phyloP scores from a whole-genome alignment of 2,329 filamentous ascomycete species.

The Exophiala xenobiotica region DNA sequence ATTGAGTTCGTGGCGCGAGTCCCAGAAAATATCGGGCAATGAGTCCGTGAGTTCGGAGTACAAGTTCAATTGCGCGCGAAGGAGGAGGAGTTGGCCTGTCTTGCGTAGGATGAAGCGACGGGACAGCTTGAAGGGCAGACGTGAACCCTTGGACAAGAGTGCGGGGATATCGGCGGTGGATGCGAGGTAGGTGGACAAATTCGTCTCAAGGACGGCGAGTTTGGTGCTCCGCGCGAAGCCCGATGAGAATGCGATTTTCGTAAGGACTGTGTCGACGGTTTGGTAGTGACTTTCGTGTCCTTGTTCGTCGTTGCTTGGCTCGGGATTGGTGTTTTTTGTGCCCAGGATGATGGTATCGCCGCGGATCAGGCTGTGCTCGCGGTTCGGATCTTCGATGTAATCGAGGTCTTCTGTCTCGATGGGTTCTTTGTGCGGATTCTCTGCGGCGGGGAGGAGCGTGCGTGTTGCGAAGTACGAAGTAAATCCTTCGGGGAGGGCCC shows the following conservation, averaged over 20 bases:
- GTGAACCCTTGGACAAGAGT: slow-evolving; percentile 67
- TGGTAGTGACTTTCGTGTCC: slow-evolving; percentile 33
- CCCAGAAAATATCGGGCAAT: slow-evolving; percentile 95
- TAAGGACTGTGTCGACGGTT: slow-evolving; percentile 65
- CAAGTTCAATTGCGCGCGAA: slow-evolving; percentile 90
- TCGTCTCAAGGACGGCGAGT: slow-evolving; percentile 82
- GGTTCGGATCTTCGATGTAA: slow-evolving; percentile 71
- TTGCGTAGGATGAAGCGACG: slow-evolving; percentile 84
- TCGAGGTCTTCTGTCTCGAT: slow-evolving; percentile 89
- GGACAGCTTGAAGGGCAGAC: slow-evolving; percentile 56
- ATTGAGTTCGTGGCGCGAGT: slow-evolving; percentile 80
- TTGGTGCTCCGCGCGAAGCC: slow-evolving; percentile 91
- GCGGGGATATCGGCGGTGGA: slow-evolving; percentile 80
- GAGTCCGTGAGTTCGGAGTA: slow-evolving; percentile 96
- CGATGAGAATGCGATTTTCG: slow-evolving; percentile 95
- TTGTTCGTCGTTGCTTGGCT: slow-evolving; percentile 1
- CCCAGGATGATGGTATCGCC: slow-evolving; percentile 89
- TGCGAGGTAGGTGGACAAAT: slow-evolving; percentile 80
- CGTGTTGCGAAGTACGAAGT: slow-evolving; percentile 68
- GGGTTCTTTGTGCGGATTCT: slow-evolving; percentile 67
- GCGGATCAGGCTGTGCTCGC: slow-evolving; percentile 73
- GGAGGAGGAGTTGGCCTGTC: slow-evolving; percentile 84
- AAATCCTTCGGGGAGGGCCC: slow-evolving; percentile 77
- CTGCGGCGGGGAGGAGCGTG: slow-evolving; percentile 72
- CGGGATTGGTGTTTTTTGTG: slow-evolving; percentile 54